Conservation (phyloP, 345 rosid species). For the Pistacia atlantica region DNA sequence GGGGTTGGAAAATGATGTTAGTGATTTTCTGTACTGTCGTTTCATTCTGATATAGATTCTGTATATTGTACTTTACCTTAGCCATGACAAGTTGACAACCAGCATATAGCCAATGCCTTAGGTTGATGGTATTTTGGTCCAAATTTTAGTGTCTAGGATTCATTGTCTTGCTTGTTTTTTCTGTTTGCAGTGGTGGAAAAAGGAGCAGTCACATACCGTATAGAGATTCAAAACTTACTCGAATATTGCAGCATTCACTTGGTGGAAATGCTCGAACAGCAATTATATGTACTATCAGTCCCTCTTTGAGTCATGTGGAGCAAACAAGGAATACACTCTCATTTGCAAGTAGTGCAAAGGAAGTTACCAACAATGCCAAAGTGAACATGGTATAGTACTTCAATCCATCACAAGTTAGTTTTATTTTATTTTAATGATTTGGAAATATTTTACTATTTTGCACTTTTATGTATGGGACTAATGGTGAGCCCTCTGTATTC, state of each 20-base stretch:
- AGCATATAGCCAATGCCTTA: background rate
- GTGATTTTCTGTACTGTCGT: background rate
- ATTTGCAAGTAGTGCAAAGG: slow-evolving; percentile 93
- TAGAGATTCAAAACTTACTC: slow-evolving; percentile 94
- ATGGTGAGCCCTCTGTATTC: background rate
- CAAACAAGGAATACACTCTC: slow-evolving; percentile 87
- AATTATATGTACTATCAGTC: slow-evolving; percentile 92
- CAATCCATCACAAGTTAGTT: background rate
- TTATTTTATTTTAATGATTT: background rate
- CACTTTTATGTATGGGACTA: background rate
- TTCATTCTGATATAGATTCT: background rate
- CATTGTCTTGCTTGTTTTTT: slow-evolving; percentile 17
- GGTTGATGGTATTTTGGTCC: background rate
- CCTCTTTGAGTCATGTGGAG: slow-evolving; percentile 90
- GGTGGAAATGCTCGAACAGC: slow-evolving; percentile 99
- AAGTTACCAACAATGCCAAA: slow-evolving; percentile 86
- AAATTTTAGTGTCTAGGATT: background rate
- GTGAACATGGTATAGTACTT: slow-evolving; percentile 77
- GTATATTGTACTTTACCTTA: background rate
- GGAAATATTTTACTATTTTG: background rate
- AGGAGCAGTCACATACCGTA: slow-evolving; percentile 77
- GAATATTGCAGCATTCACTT: slow-evolving; percentile 94
- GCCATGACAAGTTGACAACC: background rate
- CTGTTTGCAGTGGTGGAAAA: slow-evolving; percentile 71
- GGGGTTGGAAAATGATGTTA: background rate